A percentile compares a stretch with the other conserved stretches of the same genome.
Evolutionary conservation across 2,329 filamentous ascomycete genomes (phyloP).

Genomic region (Ampelomyces quisqualis): DNA sequence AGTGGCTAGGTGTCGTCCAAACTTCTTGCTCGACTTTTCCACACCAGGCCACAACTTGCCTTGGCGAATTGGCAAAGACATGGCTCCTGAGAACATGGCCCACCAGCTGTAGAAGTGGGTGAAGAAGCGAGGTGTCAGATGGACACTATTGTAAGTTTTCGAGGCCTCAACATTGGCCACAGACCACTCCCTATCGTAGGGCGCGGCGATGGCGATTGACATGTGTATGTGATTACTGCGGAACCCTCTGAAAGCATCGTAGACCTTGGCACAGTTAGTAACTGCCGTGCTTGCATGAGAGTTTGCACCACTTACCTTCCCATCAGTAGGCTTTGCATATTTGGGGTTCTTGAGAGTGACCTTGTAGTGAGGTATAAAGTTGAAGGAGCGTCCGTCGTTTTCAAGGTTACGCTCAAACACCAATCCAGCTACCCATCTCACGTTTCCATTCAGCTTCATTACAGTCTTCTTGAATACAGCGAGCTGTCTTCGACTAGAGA

Average conservation of each 20-base stretch:
- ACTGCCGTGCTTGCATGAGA: background rate
- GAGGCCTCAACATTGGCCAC: slow-evolving; percentile 73
- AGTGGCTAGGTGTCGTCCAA: slow-evolving; percentile 93
- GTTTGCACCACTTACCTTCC: slow-evolving; percentile 37
- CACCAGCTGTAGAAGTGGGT: slow-evolving; percentile 99
- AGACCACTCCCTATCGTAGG: slow-evolving; percentile 82
- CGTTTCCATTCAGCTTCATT: slow-evolving; percentile 97
- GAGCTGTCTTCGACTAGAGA: slow-evolving; percentile 67
- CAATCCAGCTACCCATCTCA: slow-evolving; percentile 86
- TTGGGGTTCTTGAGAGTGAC: slow-evolving; percentile 81
- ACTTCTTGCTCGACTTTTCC: slow-evolving; percentile 98
- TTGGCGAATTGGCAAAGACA: slow-evolving; percentile 92
- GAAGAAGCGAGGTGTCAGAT: slow-evolving; percentile 92
- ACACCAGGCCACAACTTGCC: slow-evolving; percentile 86
- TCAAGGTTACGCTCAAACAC: slow-evolving; percentile 86
- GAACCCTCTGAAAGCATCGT: slow-evolving; percentile 96
- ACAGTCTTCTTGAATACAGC: slow-evolving; percentile 97
- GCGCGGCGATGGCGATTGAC: slow-evolving; percentile 86
- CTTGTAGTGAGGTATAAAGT: slow-evolving; percentile 90
- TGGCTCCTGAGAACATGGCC: slow-evolving; percentile 91
- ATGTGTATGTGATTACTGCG: slow-evolving; percentile 95
- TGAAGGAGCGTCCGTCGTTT: slow-evolving; percentile 72
- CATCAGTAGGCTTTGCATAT: slow-evolving; percentile 62
- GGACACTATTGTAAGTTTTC: slow-evolving; percentile 92
- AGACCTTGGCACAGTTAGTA: slow-evolving; percentile 50